These are phyloP conservation scores for Aspergillus costaricaensis DNA, from an alignment of 2,329 filamentous ascomycete species.

Conservation along the genomic window DNA sequence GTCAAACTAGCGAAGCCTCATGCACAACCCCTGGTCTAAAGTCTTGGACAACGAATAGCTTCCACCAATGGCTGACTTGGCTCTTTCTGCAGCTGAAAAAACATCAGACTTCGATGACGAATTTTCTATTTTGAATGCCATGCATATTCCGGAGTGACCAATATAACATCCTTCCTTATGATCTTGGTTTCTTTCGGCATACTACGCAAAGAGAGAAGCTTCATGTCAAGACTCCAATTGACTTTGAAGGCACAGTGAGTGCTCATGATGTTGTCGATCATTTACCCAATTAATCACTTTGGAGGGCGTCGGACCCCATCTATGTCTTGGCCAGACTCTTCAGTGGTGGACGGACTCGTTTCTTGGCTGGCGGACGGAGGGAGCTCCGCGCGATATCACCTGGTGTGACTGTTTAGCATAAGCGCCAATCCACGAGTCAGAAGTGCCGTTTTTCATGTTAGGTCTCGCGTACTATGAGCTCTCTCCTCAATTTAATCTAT, in stretches of 20 bases:
- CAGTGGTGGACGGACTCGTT: slow-evolving; percentile 12
- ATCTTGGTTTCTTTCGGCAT: not conserved
- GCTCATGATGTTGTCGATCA: not conserved
- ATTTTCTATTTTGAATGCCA: not conserved
- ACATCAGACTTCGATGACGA: not conserved
- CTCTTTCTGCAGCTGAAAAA: too few relatives aligned
- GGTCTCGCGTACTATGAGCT: not conserved
- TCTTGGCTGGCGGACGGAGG: slow-evolving; percentile 6
- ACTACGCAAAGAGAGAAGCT: not conserved
- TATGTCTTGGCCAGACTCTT: not conserved
- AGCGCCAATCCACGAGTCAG: not conserved
- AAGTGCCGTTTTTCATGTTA: not conserved
- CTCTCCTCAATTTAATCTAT: too few relatives aligned
- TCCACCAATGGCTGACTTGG: slow-evolving; percentile 10
- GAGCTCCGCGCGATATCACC: not conserved
- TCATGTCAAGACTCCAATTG: not conserved
- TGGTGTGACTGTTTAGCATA: not conserved
- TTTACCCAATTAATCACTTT: not conserved
- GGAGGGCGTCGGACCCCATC: not conserved
- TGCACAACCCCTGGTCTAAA: not conserved
- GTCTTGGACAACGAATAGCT: not conserved
- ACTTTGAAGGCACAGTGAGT: not conserved
- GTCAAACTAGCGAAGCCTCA: not conserved
- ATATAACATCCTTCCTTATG: too few relatives aligned
- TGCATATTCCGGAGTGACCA: too few relatives aligned